phyloP scores from a whole-genome alignment of 768 basidiomycete genomes.

The Podaxis sp. region DNA sequence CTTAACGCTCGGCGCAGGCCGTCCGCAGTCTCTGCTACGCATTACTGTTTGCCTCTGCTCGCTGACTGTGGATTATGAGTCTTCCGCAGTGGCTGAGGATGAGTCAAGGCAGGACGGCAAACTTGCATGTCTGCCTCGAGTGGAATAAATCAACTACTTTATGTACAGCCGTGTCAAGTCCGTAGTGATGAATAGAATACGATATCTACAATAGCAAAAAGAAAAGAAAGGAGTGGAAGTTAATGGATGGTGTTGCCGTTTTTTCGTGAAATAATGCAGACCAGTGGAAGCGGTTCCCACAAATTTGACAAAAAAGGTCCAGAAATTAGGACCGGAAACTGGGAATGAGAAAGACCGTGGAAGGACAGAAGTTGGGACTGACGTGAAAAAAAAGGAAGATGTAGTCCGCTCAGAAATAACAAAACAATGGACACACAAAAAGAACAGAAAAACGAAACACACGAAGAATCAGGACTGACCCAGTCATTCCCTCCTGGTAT shows the following conservation, averaged over 20 bases:
- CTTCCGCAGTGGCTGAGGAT: not conserved
- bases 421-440: too few relatives aligned
- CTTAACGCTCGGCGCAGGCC: not conserved
- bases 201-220: not conserved
- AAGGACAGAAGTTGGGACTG: not conserved
- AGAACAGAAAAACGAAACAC: too few relatives aligned
- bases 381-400: not conserved
- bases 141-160: not conserved
- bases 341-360: not conserved
- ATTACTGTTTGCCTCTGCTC: not conserved
- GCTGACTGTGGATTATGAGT: not conserved
- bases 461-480: not conserved
- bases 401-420: not conserved
- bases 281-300: too few relatives aligned
- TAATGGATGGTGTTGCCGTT: not conserved
- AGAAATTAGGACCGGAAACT: not conserved
- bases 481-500: not conserved
- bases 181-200: not conserved
- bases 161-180: not conserved
- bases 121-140: not conserved
- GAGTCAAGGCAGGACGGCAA: not conserved
- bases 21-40: not conserved
- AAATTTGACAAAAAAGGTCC: not conserved
- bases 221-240: not conserved
- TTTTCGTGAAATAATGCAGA: not conserved